Evolutionary conservation across 208 protist species (phyloP).

Genomic region (Crithidia acanthocephali): DNA sequence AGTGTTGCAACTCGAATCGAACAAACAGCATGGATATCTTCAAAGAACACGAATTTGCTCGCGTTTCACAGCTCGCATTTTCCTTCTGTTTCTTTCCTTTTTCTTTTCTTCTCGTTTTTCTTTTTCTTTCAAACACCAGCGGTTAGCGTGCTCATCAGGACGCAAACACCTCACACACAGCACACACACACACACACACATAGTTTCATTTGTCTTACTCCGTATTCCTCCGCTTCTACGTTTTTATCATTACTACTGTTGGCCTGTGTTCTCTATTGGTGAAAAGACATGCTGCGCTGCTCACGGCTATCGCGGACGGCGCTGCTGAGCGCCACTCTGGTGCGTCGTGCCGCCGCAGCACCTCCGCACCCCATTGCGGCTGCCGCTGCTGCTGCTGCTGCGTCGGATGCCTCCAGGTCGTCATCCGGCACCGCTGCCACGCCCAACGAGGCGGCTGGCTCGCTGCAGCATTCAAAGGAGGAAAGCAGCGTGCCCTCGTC

Average conservation of each 20-base stretch:
- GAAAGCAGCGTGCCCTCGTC: not conserved
- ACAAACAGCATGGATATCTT: not conserved
- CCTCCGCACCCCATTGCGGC: not conserved
- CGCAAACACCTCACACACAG: too few relatives aligned
- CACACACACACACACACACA: not conserved
- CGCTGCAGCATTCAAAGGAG: conserved; percentile 11
- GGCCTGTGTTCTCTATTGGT: not conserved
- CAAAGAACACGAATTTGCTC: not conserved
- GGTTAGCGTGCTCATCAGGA: not conserved
- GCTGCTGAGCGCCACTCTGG: conserved; percentile 6
- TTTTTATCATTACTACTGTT: too few relatives aligned
- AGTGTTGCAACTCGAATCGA: too few relatives aligned
- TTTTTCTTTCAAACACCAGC: conserved; percentile 9
- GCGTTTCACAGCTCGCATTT: not conserved
- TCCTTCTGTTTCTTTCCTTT: not conserved
- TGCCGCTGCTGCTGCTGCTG: too few relatives aligned
- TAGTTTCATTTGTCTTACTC: too few relatives aligned
- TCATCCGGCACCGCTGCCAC: too few relatives aligned
- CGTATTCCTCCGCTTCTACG: too few relatives aligned
- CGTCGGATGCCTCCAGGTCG: too few relatives aligned
- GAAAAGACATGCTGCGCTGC: conserved; percentile 14
- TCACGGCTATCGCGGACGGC: conserved; percentile 8
- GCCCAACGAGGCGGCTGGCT: not conserved
- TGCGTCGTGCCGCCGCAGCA: not conserved
- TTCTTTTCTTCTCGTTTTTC: conserved; percentile 13